Evolutionary conservation across 768 basidiomycete species (phyloP).

Genomic region (Punctularia strigosozonata): DNA sequence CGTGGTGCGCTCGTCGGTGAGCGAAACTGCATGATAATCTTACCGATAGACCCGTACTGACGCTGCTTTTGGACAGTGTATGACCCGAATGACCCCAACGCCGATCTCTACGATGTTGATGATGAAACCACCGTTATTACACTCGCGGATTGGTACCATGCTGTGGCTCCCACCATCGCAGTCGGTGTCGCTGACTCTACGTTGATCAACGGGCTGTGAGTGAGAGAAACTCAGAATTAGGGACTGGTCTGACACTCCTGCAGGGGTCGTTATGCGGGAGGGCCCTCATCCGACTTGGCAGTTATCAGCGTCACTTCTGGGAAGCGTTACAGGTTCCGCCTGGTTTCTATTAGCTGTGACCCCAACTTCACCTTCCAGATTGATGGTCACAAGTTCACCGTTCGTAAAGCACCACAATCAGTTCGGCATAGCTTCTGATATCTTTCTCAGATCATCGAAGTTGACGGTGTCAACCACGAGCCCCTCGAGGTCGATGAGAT

Average conservation of each 20-base stretch:
- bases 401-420: too few species aligned
- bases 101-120: constrained; percentile 31
- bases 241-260: too few species aligned
- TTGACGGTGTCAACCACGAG: constrained; percentile 20
- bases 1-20: constrained; percentile 35
- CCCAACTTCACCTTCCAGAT: constrained; percentile 27
- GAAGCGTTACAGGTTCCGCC: constrained; percentile 9
- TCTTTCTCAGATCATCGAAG: constrained; percentile 34
- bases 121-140: constrained; percentile 32
- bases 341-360: constrained; percentile 15
- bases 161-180: not conserved
- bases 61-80: too few species aligned
- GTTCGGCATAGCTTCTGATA: too few species aligned
- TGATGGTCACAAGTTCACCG: constrained; percentile 26
- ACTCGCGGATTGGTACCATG: constrained; percentile 33
- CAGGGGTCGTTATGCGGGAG: not conserved
- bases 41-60: too few species aligned
- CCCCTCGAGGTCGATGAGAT: constrained; percentile 27
- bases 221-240: too few species aligned
- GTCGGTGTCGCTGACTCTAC: constrained; percentile 23
- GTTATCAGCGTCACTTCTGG: not conserved
- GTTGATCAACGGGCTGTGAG: constrained; percentile 38
- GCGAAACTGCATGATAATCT: too few species aligned
- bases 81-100: constrained; percentile 24
- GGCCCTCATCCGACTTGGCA: not conserved